These are phyloP conservation scores for Xylariaceae sp. DNA, from an alignment of 2,329 filamentous ascomycete genomes.

Conservation along the genomic window DNA sequence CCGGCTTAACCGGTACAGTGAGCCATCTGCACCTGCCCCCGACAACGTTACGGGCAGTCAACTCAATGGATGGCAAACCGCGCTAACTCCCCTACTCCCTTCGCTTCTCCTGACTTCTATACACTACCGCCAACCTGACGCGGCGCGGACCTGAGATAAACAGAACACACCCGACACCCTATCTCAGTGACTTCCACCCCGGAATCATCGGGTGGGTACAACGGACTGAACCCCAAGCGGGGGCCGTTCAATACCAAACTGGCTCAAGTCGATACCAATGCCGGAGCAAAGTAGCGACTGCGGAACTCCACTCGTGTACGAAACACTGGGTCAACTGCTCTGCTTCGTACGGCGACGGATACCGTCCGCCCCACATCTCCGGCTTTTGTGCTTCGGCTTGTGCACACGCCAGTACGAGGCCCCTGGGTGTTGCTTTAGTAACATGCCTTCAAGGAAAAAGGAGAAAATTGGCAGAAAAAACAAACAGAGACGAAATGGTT, in stretches of 20 bases:
- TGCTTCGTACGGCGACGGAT: slow-evolving; percentile 51
- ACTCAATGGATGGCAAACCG: too few species aligned
- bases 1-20: too few species aligned
- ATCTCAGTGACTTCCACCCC: too few species aligned
- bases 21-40: too few species aligned
- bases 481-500: background rate
- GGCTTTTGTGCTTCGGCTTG: slow-evolving; percentile 54
- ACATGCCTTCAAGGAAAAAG: background rate
- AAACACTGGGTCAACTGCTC: slow-evolving; percentile 58
- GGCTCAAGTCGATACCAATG: slow-evolving; percentile 60
- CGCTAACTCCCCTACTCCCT: too few species aligned
- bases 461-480: too few species aligned
- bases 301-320: slow-evolving; percentile 60
- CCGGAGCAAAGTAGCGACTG: slow-evolving; percentile 59
- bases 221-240: background rate
- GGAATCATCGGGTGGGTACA: too few species aligned
- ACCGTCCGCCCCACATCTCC: slow-evolving; percentile 63
- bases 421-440: slow-evolving; percentile 35
- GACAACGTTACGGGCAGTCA: too few species aligned
- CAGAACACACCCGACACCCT: too few species aligned
- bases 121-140: too few species aligned
- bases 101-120: too few species aligned
- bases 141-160: too few species aligned
- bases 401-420: slow-evolving; percentile 57
- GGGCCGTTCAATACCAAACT: slow-evolving; percentile 42